Evolutionary conservation across 768 basidiomycete genomes (phyloP).

Genomic region (Exidia glandulosa): DNA sequence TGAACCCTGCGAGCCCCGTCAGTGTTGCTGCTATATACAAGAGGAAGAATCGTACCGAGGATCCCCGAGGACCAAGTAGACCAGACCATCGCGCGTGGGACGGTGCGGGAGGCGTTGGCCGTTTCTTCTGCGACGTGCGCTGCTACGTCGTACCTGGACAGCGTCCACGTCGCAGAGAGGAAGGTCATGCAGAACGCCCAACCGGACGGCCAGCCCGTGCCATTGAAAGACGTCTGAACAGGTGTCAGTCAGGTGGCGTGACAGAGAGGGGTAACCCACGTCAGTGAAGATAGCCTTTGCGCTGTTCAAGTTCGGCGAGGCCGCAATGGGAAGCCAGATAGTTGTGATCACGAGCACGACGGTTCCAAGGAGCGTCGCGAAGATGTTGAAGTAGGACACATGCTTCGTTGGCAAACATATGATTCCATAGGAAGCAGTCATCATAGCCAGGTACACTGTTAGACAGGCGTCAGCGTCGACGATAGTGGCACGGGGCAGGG

Average conservation of each 20-base stretch:
- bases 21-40: too few species aligned
- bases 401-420: not conserved
- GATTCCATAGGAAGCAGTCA: not conserved
- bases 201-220: not conserved
- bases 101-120: not conserved
- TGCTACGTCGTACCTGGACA: not conserved
- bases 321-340: not conserved
- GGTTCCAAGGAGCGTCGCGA: not conserved
- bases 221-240: not conserved
- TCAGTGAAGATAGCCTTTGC: not conserved
- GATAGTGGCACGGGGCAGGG: too few species aligned
- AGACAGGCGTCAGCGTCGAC: not conserved
- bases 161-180: not conserved
- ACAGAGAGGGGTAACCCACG: not conserved
- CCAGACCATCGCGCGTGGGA: not conserved
- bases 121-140: not conserved
- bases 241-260: not conserved
- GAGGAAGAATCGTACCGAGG: too few species aligned
- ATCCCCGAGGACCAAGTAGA: not conserved
- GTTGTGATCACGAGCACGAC: not conserved
- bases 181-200: slow-evolving; percentile 1
- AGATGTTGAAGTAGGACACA: not conserved
- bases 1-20: too few species aligned
- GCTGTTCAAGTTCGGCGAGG: not conserved
- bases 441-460: not conserved